Evolutionary conservation across 345 rosid species (phyloP), one percentile per base, ranked within the genome.

Genomic region (Arabis hirsuta): DNA sequence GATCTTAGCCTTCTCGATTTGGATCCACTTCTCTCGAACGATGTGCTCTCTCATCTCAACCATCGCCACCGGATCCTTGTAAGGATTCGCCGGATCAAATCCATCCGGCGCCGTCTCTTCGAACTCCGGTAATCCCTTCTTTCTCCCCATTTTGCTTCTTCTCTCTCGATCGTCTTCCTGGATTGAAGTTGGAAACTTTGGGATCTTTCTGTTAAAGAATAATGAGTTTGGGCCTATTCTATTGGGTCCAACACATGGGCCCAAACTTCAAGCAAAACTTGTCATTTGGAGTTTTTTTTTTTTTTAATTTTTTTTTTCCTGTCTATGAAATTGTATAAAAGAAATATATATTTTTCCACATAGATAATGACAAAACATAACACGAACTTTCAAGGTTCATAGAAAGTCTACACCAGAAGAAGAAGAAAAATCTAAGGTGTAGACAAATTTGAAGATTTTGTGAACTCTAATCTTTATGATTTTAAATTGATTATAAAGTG

Each of bases 31-130:
- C 90, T 96, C 99, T 31, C 99, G 78, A 12, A 88, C 96, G 38
- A 88, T 46, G 78, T 96, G 92, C 88, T 96, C 98, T 76, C 98
- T 88, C 97, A 96, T 96, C 79, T 96, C 99, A 42, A 96, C 78
- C 94, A 90, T 84, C 55, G 97, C 99, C 79, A 92, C 99, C 69
- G 99, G 99, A 66, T 92, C 99, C 82, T 90, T 92, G 81, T 92
- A 92, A 31, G 98, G 96, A 51, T 92, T 62, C 20, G 47, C 78
- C 48, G 96, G 88, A 74, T 96, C 98, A 81, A 92, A 96, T 14
- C 87, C 92, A 78, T 92, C 99, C 81, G 99, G 99, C 81, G 98
- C 85, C 82, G 92, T 73, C 71, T 96, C 99, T 39, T 90, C 99
- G 86, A 92, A 96, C 89, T 90, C 99, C 31, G 74, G 83, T 0